phyloP scores from a whole-genome alignment of 768 basidiomycete genomes.

The Roridomyces roridus region DNA sequence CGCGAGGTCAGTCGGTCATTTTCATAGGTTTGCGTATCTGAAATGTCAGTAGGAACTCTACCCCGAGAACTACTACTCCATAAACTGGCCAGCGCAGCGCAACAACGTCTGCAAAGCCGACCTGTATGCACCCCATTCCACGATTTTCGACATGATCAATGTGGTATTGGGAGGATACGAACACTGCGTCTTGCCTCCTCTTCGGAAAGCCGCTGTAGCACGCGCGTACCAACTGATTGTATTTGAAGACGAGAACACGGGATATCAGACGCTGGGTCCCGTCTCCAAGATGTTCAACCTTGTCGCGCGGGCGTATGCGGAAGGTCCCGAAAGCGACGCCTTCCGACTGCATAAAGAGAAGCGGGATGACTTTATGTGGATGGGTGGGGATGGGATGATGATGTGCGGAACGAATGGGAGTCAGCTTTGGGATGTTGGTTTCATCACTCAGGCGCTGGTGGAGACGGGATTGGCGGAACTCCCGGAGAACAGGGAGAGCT shows the following conservation, averaged over 20 bases:
- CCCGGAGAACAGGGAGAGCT: slow-evolving; percentile 56
- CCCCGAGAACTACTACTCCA: slow-evolving; percentile 77
- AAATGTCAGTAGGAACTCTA: slow-evolving; percentile 73
- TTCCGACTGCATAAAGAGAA: slow-evolving; percentile 78
- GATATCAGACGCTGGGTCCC: slow-evolving; percentile 87
- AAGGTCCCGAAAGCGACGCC: slow-evolving; percentile 80
- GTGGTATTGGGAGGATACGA: slow-evolving; percentile 74
- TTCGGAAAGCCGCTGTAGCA: slow-evolving; percentile 69
- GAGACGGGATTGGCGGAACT: slow-evolving; percentile 74
- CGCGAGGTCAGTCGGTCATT: slow-evolving; percentile 61
- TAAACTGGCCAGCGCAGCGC: slow-evolving; percentile 90
- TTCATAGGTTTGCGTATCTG: not conserved
- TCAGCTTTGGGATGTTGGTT: slow-evolving; percentile 94
- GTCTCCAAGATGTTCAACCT: slow-evolving; percentile 98
- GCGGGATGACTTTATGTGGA: slow-evolving; percentile 94
- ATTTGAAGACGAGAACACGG: slow-evolving; percentile 95
- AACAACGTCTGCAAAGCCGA: slow-evolving; percentile 84
- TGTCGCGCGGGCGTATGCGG: slow-evolving; percentile 73
- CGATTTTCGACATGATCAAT: slow-evolving; percentile 71
- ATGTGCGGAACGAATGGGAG: slow-evolving; percentile 96
- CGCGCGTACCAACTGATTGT: slow-evolving; percentile 79
- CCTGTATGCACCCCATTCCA: slow-evolving; percentile 83
- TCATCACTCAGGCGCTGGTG: slow-evolving; percentile 92
- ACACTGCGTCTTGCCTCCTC: slow-evolving; percentile 68
- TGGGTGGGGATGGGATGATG: slow-evolving; percentile 89